phyloP scores from a whole-genome alignment of 345 rosid genomes.

The Acer yangbiense region DNA sequence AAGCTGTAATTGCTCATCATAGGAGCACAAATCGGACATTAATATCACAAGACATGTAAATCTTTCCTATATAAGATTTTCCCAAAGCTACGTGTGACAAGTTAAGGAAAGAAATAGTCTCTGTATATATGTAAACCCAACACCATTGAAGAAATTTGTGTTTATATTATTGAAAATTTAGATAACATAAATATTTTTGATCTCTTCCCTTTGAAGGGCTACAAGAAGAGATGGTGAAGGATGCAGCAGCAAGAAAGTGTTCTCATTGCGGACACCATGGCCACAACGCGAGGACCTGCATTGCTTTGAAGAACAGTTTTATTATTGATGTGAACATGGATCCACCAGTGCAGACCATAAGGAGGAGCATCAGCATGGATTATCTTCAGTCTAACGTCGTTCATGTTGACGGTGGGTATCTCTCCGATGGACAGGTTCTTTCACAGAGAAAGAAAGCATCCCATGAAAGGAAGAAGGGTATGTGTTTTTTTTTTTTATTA shows the following conservation, averaged over 20 bases:
- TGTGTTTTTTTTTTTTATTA: no score
- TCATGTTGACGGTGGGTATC: conserved; percentile 41
- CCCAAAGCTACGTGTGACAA: background rate
- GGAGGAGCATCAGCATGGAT: conserved; percentile 44
- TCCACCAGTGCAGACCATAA: no score
- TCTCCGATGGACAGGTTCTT: conserved; percentile 54
- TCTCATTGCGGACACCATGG: conserved; percentile 49
- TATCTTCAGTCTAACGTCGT: conserved; percentile 28
- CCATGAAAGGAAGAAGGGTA: conserved; percentile 32
- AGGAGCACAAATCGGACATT: no score
- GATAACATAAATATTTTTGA: no score
- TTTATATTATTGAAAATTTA: background rate
- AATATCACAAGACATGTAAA: no score
- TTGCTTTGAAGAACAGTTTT: no score
- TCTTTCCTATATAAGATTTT: no score
- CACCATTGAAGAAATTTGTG: background rate
- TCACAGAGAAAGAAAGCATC: conserved; percentile 26
- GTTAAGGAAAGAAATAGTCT: background rate
- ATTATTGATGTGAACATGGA: no score
- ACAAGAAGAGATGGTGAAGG: conserved; percentile 31
- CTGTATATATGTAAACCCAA: no score
- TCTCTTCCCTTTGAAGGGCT: conserved; percentile 14
- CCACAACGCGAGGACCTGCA: conserved; percentile 54
- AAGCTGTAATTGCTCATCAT: no score
- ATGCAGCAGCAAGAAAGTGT: conserved; percentile 42